These are phyloP conservation scores for Leucosporidium creatinivorum DNA, from an alignment of 768 basidiomycete genomes.

Conservation along the genomic window DNA sequence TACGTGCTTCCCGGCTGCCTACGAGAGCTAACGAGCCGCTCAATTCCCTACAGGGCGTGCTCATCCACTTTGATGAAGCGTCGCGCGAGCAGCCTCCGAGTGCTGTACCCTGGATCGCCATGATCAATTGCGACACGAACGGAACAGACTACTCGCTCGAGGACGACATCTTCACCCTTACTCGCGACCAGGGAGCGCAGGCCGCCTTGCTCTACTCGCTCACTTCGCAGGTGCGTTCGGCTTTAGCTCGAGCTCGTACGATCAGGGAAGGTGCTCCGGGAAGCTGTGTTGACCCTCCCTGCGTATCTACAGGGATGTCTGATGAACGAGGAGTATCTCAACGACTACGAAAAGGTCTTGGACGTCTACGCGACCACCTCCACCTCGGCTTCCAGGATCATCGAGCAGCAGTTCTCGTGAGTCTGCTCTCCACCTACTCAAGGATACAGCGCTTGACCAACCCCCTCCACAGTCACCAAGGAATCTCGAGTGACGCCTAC, in stretches of 20 bases:
- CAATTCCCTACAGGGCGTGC: slow-evolving; percentile 50
- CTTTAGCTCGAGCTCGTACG: no score
- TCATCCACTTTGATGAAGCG: slow-evolving; percentile 75
- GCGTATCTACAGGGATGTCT: slow-evolving; percentile 52
- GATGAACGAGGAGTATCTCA: slow-evolving; percentile 64
- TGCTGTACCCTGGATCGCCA: slow-evolving; percentile 81
- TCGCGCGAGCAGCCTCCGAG: slow-evolving; percentile 42
- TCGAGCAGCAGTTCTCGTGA: slow-evolving; percentile 33
- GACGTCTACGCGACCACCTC: slow-evolving; percentile 70
- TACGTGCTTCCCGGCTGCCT: background rate
- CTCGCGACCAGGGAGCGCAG: slow-evolving; percentile 66
- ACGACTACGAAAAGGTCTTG: slow-evolving; percentile 62
- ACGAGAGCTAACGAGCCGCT: background rate
- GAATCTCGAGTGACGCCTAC: slow-evolving; percentile 4
- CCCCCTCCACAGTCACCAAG: slow-evolving; percentile 11
- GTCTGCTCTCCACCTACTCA: background rate
- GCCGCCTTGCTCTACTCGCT: slow-evolving; percentile 74
- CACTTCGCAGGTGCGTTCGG: slow-evolving; percentile 45
- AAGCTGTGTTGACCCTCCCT: no score
- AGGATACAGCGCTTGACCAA: background rate
- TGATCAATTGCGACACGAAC: slow-evolving; percentile 75
- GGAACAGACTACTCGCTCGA: slow-evolving; percentile 48
- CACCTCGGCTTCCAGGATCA: slow-evolving; percentile 52
- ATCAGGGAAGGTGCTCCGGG: no score
- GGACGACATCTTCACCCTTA: slow-evolving; percentile 74